These are phyloP conservation scores for Ophiostoma montium DNA, from an alignment of 2,329 filamentous ascomycete species.

Conservation along the genomic window DNA sequence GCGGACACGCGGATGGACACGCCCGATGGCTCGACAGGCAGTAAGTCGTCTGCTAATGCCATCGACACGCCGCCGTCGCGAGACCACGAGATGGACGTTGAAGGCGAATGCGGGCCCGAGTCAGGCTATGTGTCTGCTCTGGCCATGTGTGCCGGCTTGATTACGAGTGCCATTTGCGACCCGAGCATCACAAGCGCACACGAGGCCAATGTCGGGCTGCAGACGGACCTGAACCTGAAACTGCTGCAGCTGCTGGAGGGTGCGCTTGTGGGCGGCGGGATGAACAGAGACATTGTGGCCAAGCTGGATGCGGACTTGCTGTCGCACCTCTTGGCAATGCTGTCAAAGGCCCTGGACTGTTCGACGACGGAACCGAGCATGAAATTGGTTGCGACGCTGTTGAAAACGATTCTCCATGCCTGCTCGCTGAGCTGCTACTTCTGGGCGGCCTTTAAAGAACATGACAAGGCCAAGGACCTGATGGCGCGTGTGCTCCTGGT, in stretches of 20 bases:
- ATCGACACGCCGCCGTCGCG: neutral
- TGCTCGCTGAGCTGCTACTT: slow-evolving; percentile 25
- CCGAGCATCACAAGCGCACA: slow-evolving; percentile 34
- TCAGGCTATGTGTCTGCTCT: neutral
- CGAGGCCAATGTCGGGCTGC: slow-evolving; percentile 26
- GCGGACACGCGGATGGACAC: neutral
- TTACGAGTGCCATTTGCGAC: slow-evolving; percentile 44
- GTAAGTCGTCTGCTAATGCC: neutral
- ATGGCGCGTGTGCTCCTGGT: slow-evolving; percentile 24
- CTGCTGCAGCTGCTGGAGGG: slow-evolving; percentile 43
- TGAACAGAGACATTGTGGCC: slow-evolving; percentile 10
- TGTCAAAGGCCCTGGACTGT: slow-evolving; percentile 12
- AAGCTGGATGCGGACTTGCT: slow-evolving; percentile 18
- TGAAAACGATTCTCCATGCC: slow-evolving; percentile 27
- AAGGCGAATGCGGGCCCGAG: neutral
- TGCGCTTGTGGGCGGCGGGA: slow-evolving; percentile 29
- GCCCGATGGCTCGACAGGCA: neutral
- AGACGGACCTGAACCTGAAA: slow-evolving; percentile 34
- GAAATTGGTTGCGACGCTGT: slow-evolving; percentile 17
- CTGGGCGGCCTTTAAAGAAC: slow-evolving; percentile 24
- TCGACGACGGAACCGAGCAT: slow-evolving; percentile 5
- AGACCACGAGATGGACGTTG: neutral
- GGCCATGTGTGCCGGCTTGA: neutral
- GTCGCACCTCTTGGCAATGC: slow-evolving; percentile 20
- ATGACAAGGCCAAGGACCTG: slow-evolving; percentile 17